phyloP scores from a whole-genome alignment of 768 basidiomycete genomes.

The Boletales sp. region DNA sequence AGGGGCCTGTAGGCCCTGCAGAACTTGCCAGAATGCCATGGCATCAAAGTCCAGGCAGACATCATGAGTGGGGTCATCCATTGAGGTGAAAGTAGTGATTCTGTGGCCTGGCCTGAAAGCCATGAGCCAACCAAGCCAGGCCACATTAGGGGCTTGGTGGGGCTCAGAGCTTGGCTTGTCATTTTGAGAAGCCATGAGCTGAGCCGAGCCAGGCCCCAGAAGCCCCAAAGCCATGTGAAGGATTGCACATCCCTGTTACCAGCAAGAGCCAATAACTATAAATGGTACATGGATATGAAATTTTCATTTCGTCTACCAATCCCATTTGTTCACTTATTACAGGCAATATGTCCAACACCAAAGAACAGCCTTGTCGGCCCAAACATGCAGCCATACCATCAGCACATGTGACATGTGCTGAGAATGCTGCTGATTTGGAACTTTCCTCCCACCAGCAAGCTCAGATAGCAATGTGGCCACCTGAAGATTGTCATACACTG shows the following conservation, averaged over 20 bases:
- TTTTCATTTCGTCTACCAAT: neutral
- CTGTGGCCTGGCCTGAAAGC: neutral
- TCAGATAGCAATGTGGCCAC: neutral
- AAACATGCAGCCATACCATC: neutral
- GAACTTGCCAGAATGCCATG: no score
- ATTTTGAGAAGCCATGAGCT: neutral
- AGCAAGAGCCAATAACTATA: neutral
- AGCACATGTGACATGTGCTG: neutral
- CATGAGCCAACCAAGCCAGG: neutral
- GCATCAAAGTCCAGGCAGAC: no score
- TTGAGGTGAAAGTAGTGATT: neutral
- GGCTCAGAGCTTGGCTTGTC: neutral
- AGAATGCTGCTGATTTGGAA: constrained; percentile 2
- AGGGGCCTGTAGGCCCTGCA: no score
- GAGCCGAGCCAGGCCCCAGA: constrained; percentile 3
- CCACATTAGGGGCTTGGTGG: neutral
- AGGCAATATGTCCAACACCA: neutral
- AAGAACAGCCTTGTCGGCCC: neutral
- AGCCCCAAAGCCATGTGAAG: neutral
- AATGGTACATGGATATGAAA: constrained; percentile 1
- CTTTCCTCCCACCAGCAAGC: neutral
- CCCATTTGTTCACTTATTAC: neutral
- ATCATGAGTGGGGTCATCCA: no score
- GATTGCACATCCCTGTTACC: neutral
- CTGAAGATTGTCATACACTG: no score